Evolutionary conservation across 78 protist species (phyloP).

Genomic region (Pelomyxa schiedti): DNA sequence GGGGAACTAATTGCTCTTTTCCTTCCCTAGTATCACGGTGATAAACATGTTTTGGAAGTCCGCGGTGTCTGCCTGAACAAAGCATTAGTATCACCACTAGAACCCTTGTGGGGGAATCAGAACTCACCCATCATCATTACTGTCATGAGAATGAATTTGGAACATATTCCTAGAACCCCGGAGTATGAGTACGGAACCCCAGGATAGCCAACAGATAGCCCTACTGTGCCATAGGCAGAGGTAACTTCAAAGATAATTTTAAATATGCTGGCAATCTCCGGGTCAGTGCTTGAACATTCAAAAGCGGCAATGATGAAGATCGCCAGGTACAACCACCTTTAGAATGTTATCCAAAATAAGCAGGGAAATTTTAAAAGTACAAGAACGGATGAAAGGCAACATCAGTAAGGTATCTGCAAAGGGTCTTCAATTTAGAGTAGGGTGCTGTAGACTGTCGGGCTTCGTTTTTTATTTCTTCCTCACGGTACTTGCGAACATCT

Average conservation of each 20-base stretch:
- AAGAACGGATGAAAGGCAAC: too few relatives aligned
- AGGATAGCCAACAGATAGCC: not conserved
- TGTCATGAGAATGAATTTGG: not conserved
- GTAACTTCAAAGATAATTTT: constrained; percentile 2
- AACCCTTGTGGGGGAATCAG: too few relatives aligned
- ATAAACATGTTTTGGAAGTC: not conserved
- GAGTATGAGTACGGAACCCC: not conserved
- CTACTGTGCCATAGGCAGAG: constrained; percentile 13
- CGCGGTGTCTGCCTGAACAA: constrained; percentile 3
- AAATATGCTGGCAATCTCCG: not conserved
- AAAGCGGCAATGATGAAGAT: not conserved
- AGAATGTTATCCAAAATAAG: too few relatives aligned
- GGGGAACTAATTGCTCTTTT: too few relatives aligned
- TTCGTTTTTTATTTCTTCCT: too few relatives aligned
- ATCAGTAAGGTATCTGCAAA: too few relatives aligned
- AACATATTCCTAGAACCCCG: not conserved
- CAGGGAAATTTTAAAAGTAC: too few relatives aligned
- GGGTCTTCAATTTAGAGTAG: too few relatives aligned
- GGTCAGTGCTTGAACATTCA: not conserved
- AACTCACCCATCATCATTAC: not conserved
- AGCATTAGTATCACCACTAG: not conserved
- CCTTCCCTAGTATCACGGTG: too few relatives aligned
- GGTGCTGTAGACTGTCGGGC: too few relatives aligned
- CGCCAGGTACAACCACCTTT: not conserved
- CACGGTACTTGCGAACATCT: too few relatives aligned